These are phyloP conservation scores for Aspergillus floridensis DNA, from an alignment of 2,329 filamentous ascomycete species.

Conservation along the genomic window DNA sequence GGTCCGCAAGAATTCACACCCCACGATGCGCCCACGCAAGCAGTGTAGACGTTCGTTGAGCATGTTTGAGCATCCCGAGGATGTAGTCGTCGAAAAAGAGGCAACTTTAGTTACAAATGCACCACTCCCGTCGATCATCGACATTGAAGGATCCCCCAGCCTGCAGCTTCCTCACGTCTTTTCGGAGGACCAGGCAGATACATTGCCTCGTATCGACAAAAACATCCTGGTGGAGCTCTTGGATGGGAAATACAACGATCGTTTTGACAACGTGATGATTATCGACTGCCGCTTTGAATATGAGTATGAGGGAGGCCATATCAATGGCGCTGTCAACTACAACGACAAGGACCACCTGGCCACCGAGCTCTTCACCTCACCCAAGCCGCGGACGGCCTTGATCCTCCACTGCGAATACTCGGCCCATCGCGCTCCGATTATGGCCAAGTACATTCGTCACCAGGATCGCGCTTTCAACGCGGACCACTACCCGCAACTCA, in stretches of 20 bases:
- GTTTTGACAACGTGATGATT: slow-evolving; percentile 78
- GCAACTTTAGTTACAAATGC: slow-evolving; percentile 55
- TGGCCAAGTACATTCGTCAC: slow-evolving; percentile 89
- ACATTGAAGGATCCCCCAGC: slow-evolving; percentile 72
- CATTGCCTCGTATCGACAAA: slow-evolving; percentile 80
- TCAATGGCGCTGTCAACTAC: slow-evolving; percentile 89
- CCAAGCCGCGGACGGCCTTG: slow-evolving; percentile 71
- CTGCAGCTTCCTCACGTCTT: slow-evolving; percentile 81
- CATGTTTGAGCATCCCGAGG: slow-evolving; percentile 93
- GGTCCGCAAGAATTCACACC: slow-evolving; percentile 69
- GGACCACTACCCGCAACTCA: slow-evolving; percentile 80
- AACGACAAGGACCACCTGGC: slow-evolving; percentile 92
- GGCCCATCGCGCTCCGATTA: slow-evolving; percentile 89
- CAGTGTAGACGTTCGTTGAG: slow-evolving; percentile 89
- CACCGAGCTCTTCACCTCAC: slow-evolving; percentile 70
- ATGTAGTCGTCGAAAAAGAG: slow-evolving; percentile 78
- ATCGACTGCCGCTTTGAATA: slow-evolving; percentile 99
- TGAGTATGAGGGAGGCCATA: slow-evolving; percentile 95
- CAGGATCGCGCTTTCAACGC: slow-evolving; percentile 83
- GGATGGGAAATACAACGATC: slow-evolving; percentile 73
- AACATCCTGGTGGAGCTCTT: slow-evolving; percentile 82
- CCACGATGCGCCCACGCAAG: slow-evolving; percentile 73
- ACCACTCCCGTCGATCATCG: slow-evolving; percentile 72
- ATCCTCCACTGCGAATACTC: slow-evolving; percentile 99
- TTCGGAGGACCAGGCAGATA: slow-evolving; percentile 75